These are phyloP conservation scores for Symbiodinium natans DNA, from an alignment of 73 alveolate genomes.

Conservation along the genomic window DNA sequence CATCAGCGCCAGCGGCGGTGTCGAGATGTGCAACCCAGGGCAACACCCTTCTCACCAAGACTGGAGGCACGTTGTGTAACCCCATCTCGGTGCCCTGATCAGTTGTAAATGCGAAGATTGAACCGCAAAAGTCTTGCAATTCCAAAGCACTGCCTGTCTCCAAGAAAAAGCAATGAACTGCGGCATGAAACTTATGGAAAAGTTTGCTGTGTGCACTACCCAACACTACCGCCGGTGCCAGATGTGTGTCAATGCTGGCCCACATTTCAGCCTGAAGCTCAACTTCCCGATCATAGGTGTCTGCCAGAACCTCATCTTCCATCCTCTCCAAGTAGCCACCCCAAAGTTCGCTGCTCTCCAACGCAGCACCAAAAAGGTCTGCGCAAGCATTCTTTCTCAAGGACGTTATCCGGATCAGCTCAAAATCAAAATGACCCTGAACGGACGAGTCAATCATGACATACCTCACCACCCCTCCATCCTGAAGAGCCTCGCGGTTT, in stretches of 20 bases:
- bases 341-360: not conserved
- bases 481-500: not conserved
- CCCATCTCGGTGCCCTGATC: not conserved
- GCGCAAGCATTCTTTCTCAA: not conserved
- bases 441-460: constrained; percentile 20
- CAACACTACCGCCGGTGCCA: not conserved
- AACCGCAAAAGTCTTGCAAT: not conserved
- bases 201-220: not conserved
- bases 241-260: not conserved
- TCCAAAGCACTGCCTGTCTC: not conserved
- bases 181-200: not conserved
- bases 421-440: constrained; percentile 19
- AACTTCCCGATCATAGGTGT: not conserved
- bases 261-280: not conserved
- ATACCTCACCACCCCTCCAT: not conserved
- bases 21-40: not conserved
- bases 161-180: not conserved
- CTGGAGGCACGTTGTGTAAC: not conserved
- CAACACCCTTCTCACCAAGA: not conserved
- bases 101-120: not conserved
- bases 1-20: too few relatives aligned
- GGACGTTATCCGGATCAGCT: not conserved
- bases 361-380: not conserved
- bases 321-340: too few relatives aligned
- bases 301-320: not conserved